phyloP scores from a whole-genome alignment of 2,329 filamentous ascomycete species.

The Taxawa tesnikishii region DNA sequence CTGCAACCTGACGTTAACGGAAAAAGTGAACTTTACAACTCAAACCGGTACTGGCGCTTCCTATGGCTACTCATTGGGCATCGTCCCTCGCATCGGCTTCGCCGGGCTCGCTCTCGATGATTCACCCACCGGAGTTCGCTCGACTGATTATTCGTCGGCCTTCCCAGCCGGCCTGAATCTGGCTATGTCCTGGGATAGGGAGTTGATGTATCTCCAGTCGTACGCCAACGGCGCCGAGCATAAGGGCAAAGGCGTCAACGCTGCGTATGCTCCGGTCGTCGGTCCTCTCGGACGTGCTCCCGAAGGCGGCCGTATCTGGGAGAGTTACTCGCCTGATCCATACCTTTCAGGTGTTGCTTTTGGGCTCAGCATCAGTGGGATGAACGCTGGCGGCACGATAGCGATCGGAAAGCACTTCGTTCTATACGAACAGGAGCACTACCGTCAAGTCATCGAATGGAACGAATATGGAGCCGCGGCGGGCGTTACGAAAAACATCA shows the following conservation, averaged over 20 bases:
- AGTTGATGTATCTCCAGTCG: conserved; percentile 35
- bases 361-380: conserved; percentile 24
- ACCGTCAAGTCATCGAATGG: conserved; percentile 20
- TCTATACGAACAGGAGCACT: conserved; percentile 48
- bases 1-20: conserved; percentile 64
- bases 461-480: conserved; percentile 12
- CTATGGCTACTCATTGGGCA: conserved; percentile 39
- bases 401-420: conserved; percentile 41
- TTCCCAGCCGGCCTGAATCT: conserved; percentile 20
- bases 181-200: conserved; percentile 26
- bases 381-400: conserved; percentile 29
- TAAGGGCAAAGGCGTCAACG: conserved; percentile 7
- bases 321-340: conserved; percentile 26
- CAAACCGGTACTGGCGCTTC: conserved; percentile 59
- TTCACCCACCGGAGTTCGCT: conserved; percentile 20
- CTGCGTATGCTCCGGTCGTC: conserved; percentile 8
- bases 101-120: conserved; percentile 24
- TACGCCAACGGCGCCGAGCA: conserved; percentile 32
- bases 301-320: conserved; percentile 30
- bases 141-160: conserved; percentile 25
- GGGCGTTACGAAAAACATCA: not conserved
- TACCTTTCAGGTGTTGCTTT: conserved; percentile 29
- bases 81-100: conserved; percentile 22
- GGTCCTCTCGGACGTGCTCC: conserved; percentile 30
- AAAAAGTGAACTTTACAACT: conserved; percentile 92